Base-by-base conservation (phyloP, 352 stramenopile genomes). In the Blastocystis sp. region DNA sequence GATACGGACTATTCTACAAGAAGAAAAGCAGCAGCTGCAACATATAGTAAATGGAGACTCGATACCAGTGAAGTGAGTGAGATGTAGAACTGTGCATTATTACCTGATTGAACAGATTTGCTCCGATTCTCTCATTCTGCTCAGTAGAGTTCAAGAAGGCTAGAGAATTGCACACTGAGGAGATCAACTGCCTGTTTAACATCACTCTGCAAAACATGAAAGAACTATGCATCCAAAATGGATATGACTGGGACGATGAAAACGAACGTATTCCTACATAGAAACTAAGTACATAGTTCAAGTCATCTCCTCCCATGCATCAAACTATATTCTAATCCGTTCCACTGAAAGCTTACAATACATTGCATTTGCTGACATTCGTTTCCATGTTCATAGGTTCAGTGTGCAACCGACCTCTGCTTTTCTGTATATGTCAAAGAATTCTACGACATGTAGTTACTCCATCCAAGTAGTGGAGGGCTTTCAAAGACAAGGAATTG, bases 401-500 rank as follows among this genome's bases (percentile, higher is more conserved):
- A 13, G 3, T 59, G 20, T n/a, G 50, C 50, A n/a, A 2, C 11
- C 1, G 2, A 13, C 50, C 20, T 13, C 20, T 2, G 0, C 20
- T n/a, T 59, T 2, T n/a, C 20, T 59, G 50, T 59, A 59, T 13
- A n/a, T 59, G 11, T 13, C 50, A 59, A 59, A n/a, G 50, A 13
- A 59, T n/a, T n/a, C 11, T 84, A 1, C 47, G 20, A 64, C 26
- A 68, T 50, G 73, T 66, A 84, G 73, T 37, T 68, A 84, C 56
- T 63, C 26, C 3, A 68, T 84, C 34, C 73, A 84, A 50, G 56
- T 84, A 23, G 18, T 8, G 9, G 23, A 66, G 53, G 18, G 43
- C 7, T 84, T 39, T 45, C 73, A 84, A 23, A 45, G 23, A 18
- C 34, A 45, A 41, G 73, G 73, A 26, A 23, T 84, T 29, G 73